A percentile compares a stretch with the other conserved stretches of the same genome.
phyloP scores from a whole-genome alignment of 768 basidiomycete species.

The Termitomyces sp. region DNA sequence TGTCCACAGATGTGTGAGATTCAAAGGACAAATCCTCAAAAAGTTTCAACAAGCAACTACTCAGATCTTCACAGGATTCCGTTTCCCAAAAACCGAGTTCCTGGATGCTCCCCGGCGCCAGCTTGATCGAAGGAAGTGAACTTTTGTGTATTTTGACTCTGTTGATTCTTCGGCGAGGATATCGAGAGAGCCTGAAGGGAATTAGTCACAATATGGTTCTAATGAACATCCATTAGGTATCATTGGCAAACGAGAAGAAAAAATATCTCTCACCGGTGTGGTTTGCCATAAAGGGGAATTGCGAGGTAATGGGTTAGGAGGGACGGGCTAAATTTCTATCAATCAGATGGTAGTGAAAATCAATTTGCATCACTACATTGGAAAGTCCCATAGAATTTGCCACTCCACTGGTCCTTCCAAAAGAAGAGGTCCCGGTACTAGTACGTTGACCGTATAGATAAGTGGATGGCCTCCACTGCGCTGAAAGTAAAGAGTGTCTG shows the following conservation, averaged over 20 bases:
- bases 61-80: not conserved
- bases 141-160: not conserved
- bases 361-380: not conserved
- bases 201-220: constrained; percentile 1
- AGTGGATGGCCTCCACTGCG: not conserved
- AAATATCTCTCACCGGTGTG: not conserved
- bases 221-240: not conserved
- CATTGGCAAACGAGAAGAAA: too few species aligned
- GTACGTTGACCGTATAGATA: not conserved
- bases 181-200: not conserved
- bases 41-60: not conserved
- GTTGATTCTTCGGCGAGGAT: not conserved
- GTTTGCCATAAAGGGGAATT: not conserved
- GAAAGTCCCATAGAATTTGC: not conserved
- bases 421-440: not conserved
- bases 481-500: not conserved
- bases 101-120: not conserved
- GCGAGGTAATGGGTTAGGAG: not conserved
- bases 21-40: not conserved
- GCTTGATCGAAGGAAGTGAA: not conserved
- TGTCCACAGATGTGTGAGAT: not conserved
- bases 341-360: not conserved
- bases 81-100: constrained; percentile 1
- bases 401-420: not conserved
- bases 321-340: not conserved